Percentiles rank a stretch among this genome's conserved stretches.
Evolutionary conservation across 1,139 yeast species (phyloP).

Genomic region (Saccharomyces uvarum): DNA sequence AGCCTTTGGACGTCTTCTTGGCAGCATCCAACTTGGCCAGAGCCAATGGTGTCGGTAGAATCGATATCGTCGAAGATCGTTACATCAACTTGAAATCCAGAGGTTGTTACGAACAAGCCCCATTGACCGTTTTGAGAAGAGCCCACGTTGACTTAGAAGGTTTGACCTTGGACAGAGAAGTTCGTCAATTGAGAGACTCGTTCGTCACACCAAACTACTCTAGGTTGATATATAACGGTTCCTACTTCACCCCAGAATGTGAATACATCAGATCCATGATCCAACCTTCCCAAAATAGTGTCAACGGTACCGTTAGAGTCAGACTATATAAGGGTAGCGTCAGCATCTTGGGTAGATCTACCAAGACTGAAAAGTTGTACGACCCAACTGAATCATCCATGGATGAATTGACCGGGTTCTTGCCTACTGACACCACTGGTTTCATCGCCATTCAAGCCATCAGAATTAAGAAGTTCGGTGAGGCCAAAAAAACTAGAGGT

Average conservation of each 20-base stretch:
- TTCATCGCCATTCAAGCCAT: conserved; percentile 97
- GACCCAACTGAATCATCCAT: conserved; percentile 97
- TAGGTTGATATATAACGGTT: conserved; percentile 87
- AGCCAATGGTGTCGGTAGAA: conserved; percentile 98
- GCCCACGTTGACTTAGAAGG: conserved; percentile 97
- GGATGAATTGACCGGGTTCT: conserved; percentile 98
- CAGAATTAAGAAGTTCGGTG: conserved; percentile 96
- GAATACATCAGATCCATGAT: conserved; percentile 92
- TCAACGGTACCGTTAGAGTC: conserved; percentile 92
- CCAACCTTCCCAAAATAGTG: conserved; percentile 86
- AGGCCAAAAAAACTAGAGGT: conserved; percentile 75
- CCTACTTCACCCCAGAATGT: conserved; percentile 97
- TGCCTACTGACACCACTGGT: conserved; percentile 94
- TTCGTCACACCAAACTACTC: conserved; percentile 92
- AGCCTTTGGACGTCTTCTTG: conserved; percentile 84
- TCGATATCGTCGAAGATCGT: conserved; percentile 97
- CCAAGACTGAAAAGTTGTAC: conserved; percentile 89
- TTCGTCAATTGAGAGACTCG: conserved; percentile 90
- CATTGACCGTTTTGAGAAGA: conserved; percentile 84
- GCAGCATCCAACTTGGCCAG: conserved; percentile 93
- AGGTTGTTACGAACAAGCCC: conserved; percentile 99
- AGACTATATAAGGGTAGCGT: conserved; percentile 87
- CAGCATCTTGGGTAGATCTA: conserved; percentile 82
- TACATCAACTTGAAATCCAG: conserved; percentile 97
- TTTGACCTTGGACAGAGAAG: conserved; percentile 93